Percentiles rank a stretch among this genome's conserved stretches.
Conservation (phyloP, 108 stramenopile genomes). For the Skeletonema costatum region DNA sequence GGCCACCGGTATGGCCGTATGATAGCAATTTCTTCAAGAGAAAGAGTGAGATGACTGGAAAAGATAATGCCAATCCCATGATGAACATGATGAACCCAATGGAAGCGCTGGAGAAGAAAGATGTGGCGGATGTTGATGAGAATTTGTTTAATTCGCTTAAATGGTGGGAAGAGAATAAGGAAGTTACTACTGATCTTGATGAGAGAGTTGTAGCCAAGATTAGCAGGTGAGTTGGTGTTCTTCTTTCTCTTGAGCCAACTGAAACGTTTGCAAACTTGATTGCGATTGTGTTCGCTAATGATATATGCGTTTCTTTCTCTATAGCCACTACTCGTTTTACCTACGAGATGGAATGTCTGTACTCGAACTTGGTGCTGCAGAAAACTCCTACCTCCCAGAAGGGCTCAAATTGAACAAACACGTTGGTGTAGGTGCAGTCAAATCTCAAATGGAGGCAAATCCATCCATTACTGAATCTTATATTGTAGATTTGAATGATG, state of each 20-base stretch:
- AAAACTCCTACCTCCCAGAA: slow-evolving; percentile 83
- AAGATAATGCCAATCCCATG: slow-evolving; percentile 25
- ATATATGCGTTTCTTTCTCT: neutral
- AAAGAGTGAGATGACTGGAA: slow-evolving; percentile 48
- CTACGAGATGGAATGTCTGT: slow-evolving; percentile 81
- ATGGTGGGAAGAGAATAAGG: slow-evolving; percentile 72
- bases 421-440: slow-evolving; percentile 75
- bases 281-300: neutral
- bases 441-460: slow-evolving; percentile 71
- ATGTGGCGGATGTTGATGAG: slow-evolving; percentile 39
- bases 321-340: slow-evolving; percentile 80
- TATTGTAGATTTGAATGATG: slow-evolving; percentile 81
- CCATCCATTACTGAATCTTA: slow-evolving; percentile 72
- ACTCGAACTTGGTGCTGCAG: slow-evolving; percentile 84
- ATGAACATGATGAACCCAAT: slow-evolving; percentile 44
- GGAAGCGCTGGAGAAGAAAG: slow-evolving; percentile 25
- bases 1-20: slow-evolving; percentile 92
- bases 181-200: slow-evolving; percentile 68
- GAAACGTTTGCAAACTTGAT: neutral
- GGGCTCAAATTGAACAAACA: slow-evolving; percentile 65
- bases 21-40: slow-evolving; percentile 68
- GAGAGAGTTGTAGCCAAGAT: slow-evolving; percentile 67
- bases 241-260: too few species aligned
- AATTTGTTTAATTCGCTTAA: slow-evolving; percentile 55
- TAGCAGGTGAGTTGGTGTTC: slow-evolving; percentile 66